Conservation (phyloP, 139 green algal genomes). For the Chlorella ohadii region DNA sequence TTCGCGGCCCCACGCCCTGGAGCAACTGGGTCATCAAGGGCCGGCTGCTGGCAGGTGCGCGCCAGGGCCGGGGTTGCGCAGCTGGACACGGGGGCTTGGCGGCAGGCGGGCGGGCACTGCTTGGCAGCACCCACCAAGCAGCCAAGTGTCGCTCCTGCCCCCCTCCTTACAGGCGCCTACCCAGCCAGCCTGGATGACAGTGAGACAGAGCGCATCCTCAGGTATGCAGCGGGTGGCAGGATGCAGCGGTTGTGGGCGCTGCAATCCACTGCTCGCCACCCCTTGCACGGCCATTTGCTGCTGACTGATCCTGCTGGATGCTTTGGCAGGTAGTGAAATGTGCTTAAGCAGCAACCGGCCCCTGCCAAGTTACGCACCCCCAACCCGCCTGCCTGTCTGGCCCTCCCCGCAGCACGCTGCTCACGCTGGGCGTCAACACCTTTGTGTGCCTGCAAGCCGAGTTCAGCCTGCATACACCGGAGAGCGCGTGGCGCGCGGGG, state of each 20-base stretch:
- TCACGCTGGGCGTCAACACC: slow-evolving; percentile 81
- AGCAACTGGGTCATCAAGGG: slow-evolving; percentile 50
- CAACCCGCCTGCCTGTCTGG: too few relatives aligned
- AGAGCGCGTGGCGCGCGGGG: slow-evolving; percentile 69
- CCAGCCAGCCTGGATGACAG: slow-evolving; percentile 72
- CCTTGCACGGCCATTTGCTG: too few relatives aligned
- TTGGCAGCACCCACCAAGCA: not conserved
- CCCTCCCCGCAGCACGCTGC: slow-evolving; percentile 45
- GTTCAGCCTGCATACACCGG: slow-evolving; percentile 74
- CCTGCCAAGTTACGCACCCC: too few relatives aligned
- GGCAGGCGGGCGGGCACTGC: not conserved
- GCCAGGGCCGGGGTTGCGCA: not conserved
- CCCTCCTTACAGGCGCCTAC: slow-evolving; percentile 42
- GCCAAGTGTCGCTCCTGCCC: not conserved
- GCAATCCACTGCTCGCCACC: too few relatives aligned
- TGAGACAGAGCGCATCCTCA: slow-evolving; percentile 80
- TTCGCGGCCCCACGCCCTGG: slow-evolving; percentile 44
- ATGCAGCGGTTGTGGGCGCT: too few relatives aligned
- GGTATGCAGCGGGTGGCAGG: not conserved
- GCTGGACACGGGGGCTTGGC: not conserved
- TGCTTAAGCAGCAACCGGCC: too few relatives aligned
- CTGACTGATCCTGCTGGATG: too few relatives aligned
- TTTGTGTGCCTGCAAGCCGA: slow-evolving; percentile 91
- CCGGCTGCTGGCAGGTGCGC: slow-evolving; percentile 39
- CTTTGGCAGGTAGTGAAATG: too few relatives aligned